Base-by-base conservation (phyloP, 306 rosid genomes). In the Alnus rubra region DNA sequence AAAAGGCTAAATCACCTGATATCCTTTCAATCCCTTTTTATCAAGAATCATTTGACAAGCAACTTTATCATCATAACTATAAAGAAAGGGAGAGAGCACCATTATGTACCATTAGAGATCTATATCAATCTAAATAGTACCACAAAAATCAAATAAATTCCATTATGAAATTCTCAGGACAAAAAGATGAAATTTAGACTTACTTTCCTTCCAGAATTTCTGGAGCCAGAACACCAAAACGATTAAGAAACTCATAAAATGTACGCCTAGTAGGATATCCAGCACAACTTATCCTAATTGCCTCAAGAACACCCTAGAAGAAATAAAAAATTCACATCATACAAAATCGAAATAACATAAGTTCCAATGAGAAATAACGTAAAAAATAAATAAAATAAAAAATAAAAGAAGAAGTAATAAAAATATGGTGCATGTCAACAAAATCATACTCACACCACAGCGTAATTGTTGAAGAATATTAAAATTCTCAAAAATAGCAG, bases 201-300 rank as follows among this genome's bases (percentile, higher is more conserved):
- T 44, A 45, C 49, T 92, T 89, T 96, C 97, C 97, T 48, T 92
- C 92, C 12, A 91, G 86, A 82, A 92, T 89, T 79, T 86, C 92
- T 5, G 97, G 97, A 76, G 86, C 92, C 51, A 92, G 93, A 92
- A 90, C 87, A 84, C 97, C 97, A 78, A 92, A 92, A 71, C 97
- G 97, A 49, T 89, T 93, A 33, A 92, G 93, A 67, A 90, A 92
- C 88, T 92, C 97, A 37, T 92, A 92, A 59, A 89, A 90, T 78
- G 96, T 80, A 84, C 96, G 86, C 76, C 89, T 90, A 52, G 97
- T 92, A 70, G 97, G 97, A 85, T 92, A 92, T 63, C 97, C 96
- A 9, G 97, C 96, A 82, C 97, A 92, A 63, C 97, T 92, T 64
- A 92, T 92, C 82, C 97, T 78, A 75, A 92, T 90, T 35, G 96